Conservation (phyloP, 192 early-diverging fungal genomes). For the Dissophora globulifera region DNA sequence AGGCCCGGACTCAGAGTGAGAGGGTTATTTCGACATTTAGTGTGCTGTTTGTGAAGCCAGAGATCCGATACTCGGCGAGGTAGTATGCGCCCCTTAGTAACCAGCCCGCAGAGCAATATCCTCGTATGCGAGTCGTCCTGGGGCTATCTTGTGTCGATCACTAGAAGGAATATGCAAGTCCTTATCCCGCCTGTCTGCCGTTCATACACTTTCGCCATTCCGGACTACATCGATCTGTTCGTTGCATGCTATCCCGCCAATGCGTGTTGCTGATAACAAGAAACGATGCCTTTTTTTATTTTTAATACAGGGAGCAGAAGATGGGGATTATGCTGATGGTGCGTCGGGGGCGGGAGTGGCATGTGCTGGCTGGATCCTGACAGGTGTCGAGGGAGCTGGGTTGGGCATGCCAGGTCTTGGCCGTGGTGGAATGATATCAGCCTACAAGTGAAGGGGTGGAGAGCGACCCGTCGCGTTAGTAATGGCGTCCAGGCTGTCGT, state of each 20-base stretch:
- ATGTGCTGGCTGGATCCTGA: slow-evolving; percentile 14
- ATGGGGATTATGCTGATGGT: slow-evolving; percentile 42
- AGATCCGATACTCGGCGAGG: slow-evolving; percentile 75
- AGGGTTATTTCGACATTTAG: slow-evolving; percentile 79
- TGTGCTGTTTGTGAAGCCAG: slow-evolving; percentile 70
- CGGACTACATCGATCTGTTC: too few relatives aligned
- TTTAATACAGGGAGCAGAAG: slow-evolving; percentile 45
- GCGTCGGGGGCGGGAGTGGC: slow-evolving; percentile 18
- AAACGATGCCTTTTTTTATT: too few relatives aligned
- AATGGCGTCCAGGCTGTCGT: too few relatives aligned
- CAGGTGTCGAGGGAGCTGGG: slow-evolving; percentile 32
- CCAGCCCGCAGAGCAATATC: slow-evolving; percentile 67
- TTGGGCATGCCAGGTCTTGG: slow-evolving; percentile 64
- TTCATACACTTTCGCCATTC: too few relatives aligned
- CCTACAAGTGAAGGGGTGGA: slow-evolving; percentile 46
- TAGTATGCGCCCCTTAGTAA: slow-evolving; percentile 68
- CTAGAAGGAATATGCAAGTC: too few relatives aligned
- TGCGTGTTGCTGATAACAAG: background rate
- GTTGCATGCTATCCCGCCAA: too few relatives aligned
- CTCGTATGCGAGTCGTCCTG: slow-evolving; percentile 59
- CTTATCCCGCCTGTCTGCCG: too few relatives aligned
- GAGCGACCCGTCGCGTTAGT: background rate
- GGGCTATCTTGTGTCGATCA: slow-evolving; percentile 65
- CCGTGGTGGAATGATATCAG: slow-evolving; percentile 67
- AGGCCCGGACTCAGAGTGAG: slow-evolving; percentile 72